Conservation (phyloP, 495 filamentous ascomycete genomes). For the Rhypophila decipiens region DNA sequence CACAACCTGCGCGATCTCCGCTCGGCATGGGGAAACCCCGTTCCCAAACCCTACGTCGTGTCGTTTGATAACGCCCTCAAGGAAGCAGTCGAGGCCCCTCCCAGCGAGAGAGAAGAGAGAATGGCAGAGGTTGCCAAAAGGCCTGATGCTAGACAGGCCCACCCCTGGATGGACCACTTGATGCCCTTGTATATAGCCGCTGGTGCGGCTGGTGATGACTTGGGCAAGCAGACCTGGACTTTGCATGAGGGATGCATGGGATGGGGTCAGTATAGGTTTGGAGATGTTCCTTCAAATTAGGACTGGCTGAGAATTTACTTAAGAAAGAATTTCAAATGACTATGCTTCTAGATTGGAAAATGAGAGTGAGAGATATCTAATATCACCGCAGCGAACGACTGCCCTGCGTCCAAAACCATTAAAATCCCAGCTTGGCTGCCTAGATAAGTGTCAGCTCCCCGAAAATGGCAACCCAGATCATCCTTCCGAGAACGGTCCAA, state of each 20-base stretch:
- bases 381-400: too few relatives aligned
- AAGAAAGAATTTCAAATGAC: too few relatives aligned
- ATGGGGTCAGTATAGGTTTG: conserved; percentile 74
- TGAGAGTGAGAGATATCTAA: too few relatives aligned
- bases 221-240: conserved; percentile 58
- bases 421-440: too few relatives aligned
- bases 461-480: too few relatives aligned
- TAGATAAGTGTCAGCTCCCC: too few relatives aligned
- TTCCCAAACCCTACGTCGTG: conserved; percentile 51
- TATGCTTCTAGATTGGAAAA: too few relatives aligned
- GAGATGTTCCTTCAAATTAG: conserved; percentile 45
- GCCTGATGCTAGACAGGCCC: conserved; percentile 65
- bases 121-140: conserved; percentile 56
- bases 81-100: conserved; percentile 53
- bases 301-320: too few relatives aligned
- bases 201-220: conserved; percentile 61
- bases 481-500: too few relatives aligned
- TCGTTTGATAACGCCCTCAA: conserved; percentile 76
- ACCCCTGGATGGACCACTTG: conserved; percentile 74
- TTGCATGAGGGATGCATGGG: conserved; percentile 60
- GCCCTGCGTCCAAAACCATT: too few relatives aligned
- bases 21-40: conserved; percentile 35
- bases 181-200: conserved; percentile 71
- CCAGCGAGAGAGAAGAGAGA: conserved; percentile 50
- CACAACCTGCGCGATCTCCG: conserved; percentile 72